Evolutionary conservation across 2,329 filamentous ascomycete species (phyloP).

Genomic region (Apiospora kogelbergensis): DNA sequence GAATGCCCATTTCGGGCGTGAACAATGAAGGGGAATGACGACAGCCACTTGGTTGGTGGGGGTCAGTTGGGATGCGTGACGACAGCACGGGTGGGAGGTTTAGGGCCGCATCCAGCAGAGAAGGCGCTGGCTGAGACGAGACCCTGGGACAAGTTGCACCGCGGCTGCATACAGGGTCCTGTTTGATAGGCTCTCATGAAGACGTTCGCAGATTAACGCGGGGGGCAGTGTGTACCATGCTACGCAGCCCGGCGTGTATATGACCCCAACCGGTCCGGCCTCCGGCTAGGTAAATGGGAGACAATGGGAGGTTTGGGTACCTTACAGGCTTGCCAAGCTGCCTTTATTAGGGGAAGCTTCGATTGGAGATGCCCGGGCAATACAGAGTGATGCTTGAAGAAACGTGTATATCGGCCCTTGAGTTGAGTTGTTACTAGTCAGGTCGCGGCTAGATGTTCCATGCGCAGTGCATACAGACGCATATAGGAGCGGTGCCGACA

Average conservation of each 20-base stretch:
- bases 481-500: neutral
- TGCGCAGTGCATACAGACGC: neutral
- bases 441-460: neutral
- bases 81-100: neutral
- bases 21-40: neutral
- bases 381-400: neutral
- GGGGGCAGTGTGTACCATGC: neutral
- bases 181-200: slow-evolving; percentile 2
- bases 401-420: neutral
- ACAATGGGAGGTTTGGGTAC: neutral
- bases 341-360: neutral
- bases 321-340: neutral
- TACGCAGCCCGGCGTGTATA: neutral
- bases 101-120: neutral
- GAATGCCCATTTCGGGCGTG: neutral
- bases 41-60: slow-evolving; percentile 1
- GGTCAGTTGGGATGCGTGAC: neutral
- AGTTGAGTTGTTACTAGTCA: neutral
- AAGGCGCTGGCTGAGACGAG: neutral
- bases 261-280: neutral
- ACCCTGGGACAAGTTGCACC: neutral
- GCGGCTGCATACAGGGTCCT: slow-evolving; percentile 7
- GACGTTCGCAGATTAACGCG: neutral
- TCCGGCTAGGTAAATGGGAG: neutral
- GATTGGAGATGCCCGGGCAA: neutral